phyloP scores from a whole-genome alignment of 192 early-diverging fungal species.

The Linderina pennispora region DNA sequence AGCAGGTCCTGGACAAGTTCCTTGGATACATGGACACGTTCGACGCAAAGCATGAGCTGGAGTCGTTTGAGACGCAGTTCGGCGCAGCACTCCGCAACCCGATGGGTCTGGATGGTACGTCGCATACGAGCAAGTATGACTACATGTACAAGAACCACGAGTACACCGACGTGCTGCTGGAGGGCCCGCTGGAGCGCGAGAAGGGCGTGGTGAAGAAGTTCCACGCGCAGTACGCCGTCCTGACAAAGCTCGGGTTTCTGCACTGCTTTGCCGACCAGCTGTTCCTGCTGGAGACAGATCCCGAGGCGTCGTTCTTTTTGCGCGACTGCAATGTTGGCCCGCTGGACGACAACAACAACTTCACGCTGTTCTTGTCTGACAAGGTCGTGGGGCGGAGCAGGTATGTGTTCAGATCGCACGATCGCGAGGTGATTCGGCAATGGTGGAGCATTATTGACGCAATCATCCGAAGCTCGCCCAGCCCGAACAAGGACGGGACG shows the following conservation, averaged over 20 bases:
- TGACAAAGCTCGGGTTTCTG: constrained; percentile 27
- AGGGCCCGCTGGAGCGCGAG: constrained; percentile 36
- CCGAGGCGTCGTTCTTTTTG: constrained; percentile 25
- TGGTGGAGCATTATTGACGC: constrained; percentile 28
- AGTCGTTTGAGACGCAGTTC: constrained; percentile 20
- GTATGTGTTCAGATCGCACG: constrained; percentile 22
- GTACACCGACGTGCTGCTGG: constrained; percentile 21
- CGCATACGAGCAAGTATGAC: constrained; percentile 25
- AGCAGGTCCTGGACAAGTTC: constrained; percentile 5
- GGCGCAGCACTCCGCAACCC: constrained; percentile 19
- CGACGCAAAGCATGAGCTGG: constrained; percentile 16
- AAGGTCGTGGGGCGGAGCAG: constrained; percentile 25
- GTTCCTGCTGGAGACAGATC: constrained; percentile 25
- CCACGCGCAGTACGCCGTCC: constrained; percentile 21
- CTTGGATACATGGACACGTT: constrained; percentile 18
- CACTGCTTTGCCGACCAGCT: constrained; percentile 32
- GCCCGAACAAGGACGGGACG: constrained; percentile 4
- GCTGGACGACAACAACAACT: constrained; percentile 18
- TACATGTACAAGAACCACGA: constrained; percentile 39
- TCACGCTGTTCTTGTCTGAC: constrained; percentile 9
- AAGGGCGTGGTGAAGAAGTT: constrained; percentile 27
- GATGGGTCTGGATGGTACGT: constrained; percentile 23
- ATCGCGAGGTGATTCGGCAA: constrained; percentile 8
- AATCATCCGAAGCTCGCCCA: constrained; percentile 1
- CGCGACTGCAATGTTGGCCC: constrained; percentile 12